Evolutionary conservation across 176 grass and related monocot species (phyloP), one percentile per base, ranked within the genome.

Genomic region (Oropetium thomaeum): DNA sequence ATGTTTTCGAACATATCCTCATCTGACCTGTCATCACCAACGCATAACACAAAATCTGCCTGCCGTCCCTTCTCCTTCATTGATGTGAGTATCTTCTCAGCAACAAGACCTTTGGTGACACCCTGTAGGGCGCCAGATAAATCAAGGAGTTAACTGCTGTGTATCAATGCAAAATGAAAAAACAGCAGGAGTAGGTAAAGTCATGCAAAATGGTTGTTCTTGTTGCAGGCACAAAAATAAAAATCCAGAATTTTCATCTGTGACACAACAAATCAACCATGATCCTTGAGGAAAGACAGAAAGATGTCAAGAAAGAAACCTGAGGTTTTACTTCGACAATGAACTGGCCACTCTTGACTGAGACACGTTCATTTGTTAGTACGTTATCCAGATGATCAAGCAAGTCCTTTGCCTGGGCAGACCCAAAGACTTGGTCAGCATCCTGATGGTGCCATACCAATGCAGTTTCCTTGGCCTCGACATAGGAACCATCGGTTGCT

Each of bases 1-100:
- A 96, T 86, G 52, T 90, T 90, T 85, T 92, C 92, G 40, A 96
- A 96, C 92, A 96, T 96, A 73, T 96, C 92, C 74, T 96, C 92
- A 62, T 96, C 89, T 7, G 92, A 96, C 68, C 89, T 92, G 74
- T 96, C 92, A 44, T 96, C 92, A 6, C 92, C 92, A 0, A 96
- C 73, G 73, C 89, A 96, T 73, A 96, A 59, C 35, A 96, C 92
- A 77, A 96, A 96, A 72, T 96, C 86, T 14, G 92, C 89, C 58
- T 80, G 89, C 51, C 47, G 80, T 12, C 84, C 84, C 15, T 82
- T 88, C 62, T 87, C 83, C 74, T 58, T 89, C 92, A 96, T 96
- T 20, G 79, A 65, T 39, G 81, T 54, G 8, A 96, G 79, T 76
- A 96, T 83, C 72, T 91, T 96, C 80, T 96, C 92, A 29, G 89